Evolutionary conservation across 495 filamentous ascomycete species (phyloP).

Genomic region (Aspergillus indologenus): DNA sequence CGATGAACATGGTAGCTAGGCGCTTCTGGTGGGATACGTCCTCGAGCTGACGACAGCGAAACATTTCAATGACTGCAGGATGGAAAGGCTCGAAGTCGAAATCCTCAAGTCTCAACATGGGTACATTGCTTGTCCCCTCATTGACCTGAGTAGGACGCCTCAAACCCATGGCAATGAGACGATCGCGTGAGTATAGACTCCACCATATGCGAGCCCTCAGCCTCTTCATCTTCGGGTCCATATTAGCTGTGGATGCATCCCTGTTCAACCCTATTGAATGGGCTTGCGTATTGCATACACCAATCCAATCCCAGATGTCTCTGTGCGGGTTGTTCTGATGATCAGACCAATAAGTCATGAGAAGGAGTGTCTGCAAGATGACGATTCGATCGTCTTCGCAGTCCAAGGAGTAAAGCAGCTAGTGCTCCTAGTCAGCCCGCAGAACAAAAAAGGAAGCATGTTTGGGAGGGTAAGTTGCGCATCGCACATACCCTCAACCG

Average conservation of each 20-base stretch:
- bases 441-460: not conserved
- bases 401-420: slow-evolving; percentile 76
- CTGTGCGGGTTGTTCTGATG: slow-evolving; percentile 56
- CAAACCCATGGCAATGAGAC: slow-evolving; percentile 81
- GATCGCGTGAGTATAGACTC: slow-evolving; percentile 87
- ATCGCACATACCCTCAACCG: slow-evolving; percentile 63
- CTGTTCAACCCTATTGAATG: slow-evolving; percentile 79
- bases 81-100: slow-evolving; percentile 70
- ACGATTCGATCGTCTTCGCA: slow-evolving; percentile 76
- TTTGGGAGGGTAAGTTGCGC: not conserved
- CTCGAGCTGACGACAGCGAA: slow-evolving; percentile 40
- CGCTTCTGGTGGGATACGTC: slow-evolving; percentile 57
- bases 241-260: slow-evolving; percentile 60
- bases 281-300: slow-evolving; percentile 73
- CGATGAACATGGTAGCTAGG: slow-evolving; percentile 80
- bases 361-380: slow-evolving; percentile 72
- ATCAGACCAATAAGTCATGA: slow-evolving; percentile 89
- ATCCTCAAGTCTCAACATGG: slow-evolving; percentile 73
- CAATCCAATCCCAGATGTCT: slow-evolving; percentile 89
- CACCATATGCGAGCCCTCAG: slow-evolving; percentile 86
- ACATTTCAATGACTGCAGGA: slow-evolving; percentile 35
- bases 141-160: slow-evolving; percentile 81
- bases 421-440: slow-evolving; percentile 13
- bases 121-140: slow-evolving; percentile 79
- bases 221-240: slow-evolving; percentile 55